Evolutionary conservation across 345 rosid species (phyloP), one percentile per base, ranked within the genome.

Genomic region (Hibiscus syriacus): DNA sequence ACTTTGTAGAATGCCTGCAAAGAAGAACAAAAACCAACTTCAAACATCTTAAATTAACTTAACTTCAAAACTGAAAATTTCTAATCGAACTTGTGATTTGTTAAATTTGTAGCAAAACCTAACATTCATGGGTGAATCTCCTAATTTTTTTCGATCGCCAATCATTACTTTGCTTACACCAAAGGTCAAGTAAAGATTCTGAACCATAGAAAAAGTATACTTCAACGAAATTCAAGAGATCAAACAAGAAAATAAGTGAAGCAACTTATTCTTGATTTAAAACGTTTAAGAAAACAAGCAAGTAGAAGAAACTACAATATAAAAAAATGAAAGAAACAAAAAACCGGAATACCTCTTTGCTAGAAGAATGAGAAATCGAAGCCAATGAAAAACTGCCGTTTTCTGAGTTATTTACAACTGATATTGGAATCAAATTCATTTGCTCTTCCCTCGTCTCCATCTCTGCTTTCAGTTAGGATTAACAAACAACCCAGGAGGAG

Each of bases 391-490:
- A 29, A 34, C 16, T 77, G 12, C 39, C 63, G 20, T 61, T 74
- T 29, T 36, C 56, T 5, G 52, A 72, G 36, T 66, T 61, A 49
- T 68, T 59, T 39, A 68, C 50, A 64, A 67, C 69, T 49, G 78
- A 73, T 66, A 73, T 71, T 52, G 85, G 85, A 23, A 84, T 82
- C 55, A 86, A 49, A 49, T 83, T 73, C 41, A 84, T 82, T 14
- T 77, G 71, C 77, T 84, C 84, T 70, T 81, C 83, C 62, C 73
- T 76, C 53, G 79, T 64, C 64, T 73, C 81, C 85, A 82, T 78
- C 70, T 25, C 49, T 68, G 25, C 13, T 55, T 59, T 36, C 36
- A 13, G 3, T 0, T 10, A 19, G 16, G 64, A 59, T 36, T 20
- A 60, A 59, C 64, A 26, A 34, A 59, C 64, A 6, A 36, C 9